Conservation (phyloP, 2,329 filamentous ascomycete genomes). For the Fusarium sp. region DNA sequence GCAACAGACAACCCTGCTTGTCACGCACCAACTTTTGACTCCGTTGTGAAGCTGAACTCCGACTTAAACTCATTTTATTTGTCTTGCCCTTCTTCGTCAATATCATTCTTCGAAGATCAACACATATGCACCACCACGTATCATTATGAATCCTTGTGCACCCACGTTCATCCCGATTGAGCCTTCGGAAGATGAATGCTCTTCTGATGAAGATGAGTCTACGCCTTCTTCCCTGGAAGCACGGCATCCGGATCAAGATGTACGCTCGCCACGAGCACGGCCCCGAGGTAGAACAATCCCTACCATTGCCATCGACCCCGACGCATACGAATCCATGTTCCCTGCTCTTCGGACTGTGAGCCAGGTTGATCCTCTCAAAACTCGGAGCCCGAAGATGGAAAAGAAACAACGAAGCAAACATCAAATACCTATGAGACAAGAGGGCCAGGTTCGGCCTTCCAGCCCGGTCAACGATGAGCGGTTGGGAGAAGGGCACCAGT, state of each 20-base stretch:
- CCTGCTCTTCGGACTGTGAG: slow-evolving; percentile 29
- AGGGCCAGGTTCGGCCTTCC: not conserved
- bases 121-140: not conserved
- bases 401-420: not conserved
- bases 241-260: not conserved
- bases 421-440: not conserved
- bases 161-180: slow-evolving; percentile 44
- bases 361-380: slow-evolving; percentile 1
- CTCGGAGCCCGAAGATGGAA: not conserved
- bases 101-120: not conserved
- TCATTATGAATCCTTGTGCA: slow-evolving; percentile 49
- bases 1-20: not conserved
- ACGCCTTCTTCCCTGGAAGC: slow-evolving; percentile 8
- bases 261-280: not conserved
- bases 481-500: not conserved
- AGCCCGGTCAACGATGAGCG: not conserved
- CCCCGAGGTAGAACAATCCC: not conserved
- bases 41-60: not conserved
- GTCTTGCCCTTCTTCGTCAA: not conserved
- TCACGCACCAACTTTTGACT: not conserved
- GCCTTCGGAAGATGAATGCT: slow-evolving; percentile 6
- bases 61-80: not conserved
- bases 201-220: slow-evolving; percentile 1
- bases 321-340: slow-evolving; percentile 44
- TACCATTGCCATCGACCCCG: slow-evolving; percentile 31